Evolutionary conservation across 2,329 filamentous ascomycete genomes (phyloP).

Genomic region (Chalaropsis ovoidea): DNA sequence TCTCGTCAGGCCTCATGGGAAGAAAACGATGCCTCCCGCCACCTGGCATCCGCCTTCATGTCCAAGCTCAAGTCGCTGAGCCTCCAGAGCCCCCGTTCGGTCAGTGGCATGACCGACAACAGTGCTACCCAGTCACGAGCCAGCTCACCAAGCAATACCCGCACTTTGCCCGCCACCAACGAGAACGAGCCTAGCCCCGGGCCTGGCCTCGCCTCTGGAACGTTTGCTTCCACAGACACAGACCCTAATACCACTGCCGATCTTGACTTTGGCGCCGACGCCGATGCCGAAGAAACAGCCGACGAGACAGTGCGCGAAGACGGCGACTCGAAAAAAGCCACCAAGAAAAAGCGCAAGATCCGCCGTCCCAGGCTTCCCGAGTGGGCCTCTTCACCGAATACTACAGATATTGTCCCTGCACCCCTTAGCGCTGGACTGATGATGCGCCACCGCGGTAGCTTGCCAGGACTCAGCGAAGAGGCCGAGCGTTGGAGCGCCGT

Average conservation of each 20-base stretch:
- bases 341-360: conserved; percentile 56
- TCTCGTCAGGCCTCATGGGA: conserved; percentile 57
- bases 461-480: conserved; percentile 49
- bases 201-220: not conserved
- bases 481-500: conserved; percentile 41
- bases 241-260: not conserved
- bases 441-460: conserved; percentile 55
- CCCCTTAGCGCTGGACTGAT: conserved; percentile 36
- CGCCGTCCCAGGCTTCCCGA: conserved; percentile 45
- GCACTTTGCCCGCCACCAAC: conserved; percentile 21
- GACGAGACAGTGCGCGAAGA: conserved; percentile 48
- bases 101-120: conserved; percentile 28
- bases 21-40: conserved; percentile 50
- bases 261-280: conserved; percentile 57
- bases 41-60: conserved; percentile 58
- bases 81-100: conserved; percentile 37
- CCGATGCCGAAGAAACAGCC: conserved; percentile 76
- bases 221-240: not conserved
- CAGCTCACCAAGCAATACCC: conserved; percentile 18
- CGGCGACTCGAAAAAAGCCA: conserved; percentile 40
- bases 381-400: conserved; percentile 54
- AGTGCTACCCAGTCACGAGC: conserved; percentile 29
- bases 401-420: conserved; percentile 30
- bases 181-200: conserved; percentile 28
- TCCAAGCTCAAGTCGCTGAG: conserved; percentile 68